phyloP scores from a whole-genome alignment of 352 stramenopile species.

The Hyaloperonospora brassicae region DNA sequence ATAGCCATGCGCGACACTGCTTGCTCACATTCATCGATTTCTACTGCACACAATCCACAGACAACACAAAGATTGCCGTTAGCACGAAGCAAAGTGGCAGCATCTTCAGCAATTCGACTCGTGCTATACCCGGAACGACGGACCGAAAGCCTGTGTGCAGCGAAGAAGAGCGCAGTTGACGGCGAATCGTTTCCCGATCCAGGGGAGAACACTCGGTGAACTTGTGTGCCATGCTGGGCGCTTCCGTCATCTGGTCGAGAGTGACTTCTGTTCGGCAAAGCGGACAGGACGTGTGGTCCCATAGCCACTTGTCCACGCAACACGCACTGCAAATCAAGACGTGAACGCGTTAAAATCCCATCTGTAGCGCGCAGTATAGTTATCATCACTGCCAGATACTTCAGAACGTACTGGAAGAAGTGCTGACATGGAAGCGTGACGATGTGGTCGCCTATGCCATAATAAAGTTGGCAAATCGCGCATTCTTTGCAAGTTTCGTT shows the following conservation, averaged over 20 bases:
- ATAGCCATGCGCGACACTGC: slow-evolving; percentile 28
- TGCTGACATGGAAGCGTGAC: slow-evolving; percentile 77
- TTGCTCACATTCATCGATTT: slow-evolving; percentile 28
- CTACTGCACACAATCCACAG: slow-evolving; percentile 13
- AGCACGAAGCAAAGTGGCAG: neutral
- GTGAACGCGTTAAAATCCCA: neutral
- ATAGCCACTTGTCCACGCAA: slow-evolving; percentile 82
- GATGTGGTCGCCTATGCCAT: slow-evolving; percentile 80
- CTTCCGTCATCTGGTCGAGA: slow-evolving; percentile 37
- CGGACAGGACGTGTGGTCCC: slow-evolving; percentile 80
- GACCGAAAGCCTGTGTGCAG: slow-evolving; percentile 61
- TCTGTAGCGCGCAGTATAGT: neutral
- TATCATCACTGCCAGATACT: neutral
- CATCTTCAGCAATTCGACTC: neutral
- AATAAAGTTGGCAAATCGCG: slow-evolving; percentile 77
- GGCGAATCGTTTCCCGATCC: slow-evolving; percentile 63
- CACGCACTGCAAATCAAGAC: slow-evolving; percentile 37
- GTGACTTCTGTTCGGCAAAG: slow-evolving; percentile 74
- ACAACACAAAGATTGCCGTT: slow-evolving; percentile 3
- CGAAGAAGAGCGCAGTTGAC: slow-evolving; percentile 63
- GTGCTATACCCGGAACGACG: slow-evolving; percentile 48
- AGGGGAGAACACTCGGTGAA: slow-evolving; percentile 65
- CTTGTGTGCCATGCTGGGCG: slow-evolving; percentile 51
- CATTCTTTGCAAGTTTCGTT: slow-evolving; percentile 82
- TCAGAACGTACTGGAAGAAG: slow-evolving; percentile 74